Percentiles rank a stretch among this genome's conserved stretches.
phyloP scores from a whole-genome alignment of 2,329 filamentous ascomycete genomes.

The Podosphaera leucotricha region DNA sequence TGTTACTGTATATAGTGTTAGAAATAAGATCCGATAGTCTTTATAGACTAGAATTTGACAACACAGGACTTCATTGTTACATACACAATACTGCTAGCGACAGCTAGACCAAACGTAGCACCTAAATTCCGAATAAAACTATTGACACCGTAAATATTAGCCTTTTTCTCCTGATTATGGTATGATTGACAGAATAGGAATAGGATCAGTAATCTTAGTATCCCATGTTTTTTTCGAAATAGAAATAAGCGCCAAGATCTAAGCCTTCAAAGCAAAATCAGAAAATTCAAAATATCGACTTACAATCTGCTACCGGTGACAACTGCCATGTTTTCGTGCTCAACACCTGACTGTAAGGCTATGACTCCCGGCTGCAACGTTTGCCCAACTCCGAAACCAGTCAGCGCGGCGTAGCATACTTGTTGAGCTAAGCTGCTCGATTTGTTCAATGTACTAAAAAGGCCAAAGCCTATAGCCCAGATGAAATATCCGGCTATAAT shows the following conservation, averaged over 20 bases:
- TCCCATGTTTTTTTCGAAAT: too few relatives aligned
- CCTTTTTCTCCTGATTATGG: too few relatives aligned
- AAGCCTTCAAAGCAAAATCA: not conserved
- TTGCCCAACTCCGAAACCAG: conserved; percentile 39
- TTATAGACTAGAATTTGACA: not conserved
- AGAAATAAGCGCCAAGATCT: too few relatives aligned
- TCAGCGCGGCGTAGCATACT: conserved; percentile 36
- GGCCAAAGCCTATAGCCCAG: conserved; percentile 39
- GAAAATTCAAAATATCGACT: conserved; percentile 24
- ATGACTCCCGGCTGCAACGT: conserved; percentile 48
- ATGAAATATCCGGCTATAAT: conserved; percentile 35
- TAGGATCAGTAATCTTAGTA: too few relatives aligned
- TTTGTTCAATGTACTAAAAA: conserved; percentile 36
- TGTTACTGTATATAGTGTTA: not conserved
- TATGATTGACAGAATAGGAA: too few relatives aligned
- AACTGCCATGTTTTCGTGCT: conserved; percentile 39
- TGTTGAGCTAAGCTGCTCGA: conserved; percentile 30
- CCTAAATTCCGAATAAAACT: not conserved
- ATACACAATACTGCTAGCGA: not conserved
- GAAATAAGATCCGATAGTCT: not conserved
- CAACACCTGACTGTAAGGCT: conserved; percentile 38
- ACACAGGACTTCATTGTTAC: not conserved
- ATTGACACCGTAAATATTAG: not conserved
- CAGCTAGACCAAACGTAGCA: not conserved
- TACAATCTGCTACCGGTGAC: conserved; percentile 25